Conservation (phyloP, 352 stramenopile species). For the Pythium dissotocum region DNA sequence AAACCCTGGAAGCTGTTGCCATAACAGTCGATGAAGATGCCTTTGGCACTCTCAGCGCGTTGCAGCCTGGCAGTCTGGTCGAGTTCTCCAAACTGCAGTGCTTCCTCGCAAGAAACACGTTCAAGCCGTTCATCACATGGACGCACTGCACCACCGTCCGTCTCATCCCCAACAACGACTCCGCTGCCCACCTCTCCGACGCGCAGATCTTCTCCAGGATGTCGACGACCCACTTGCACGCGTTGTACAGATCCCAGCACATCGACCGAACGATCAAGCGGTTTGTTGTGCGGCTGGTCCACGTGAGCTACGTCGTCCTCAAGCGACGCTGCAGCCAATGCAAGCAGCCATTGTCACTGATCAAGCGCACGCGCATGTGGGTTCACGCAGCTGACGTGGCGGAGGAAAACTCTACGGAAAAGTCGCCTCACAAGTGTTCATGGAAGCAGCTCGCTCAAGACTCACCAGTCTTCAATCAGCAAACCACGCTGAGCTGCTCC, state of each 20-base stretch:
- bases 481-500: slow-evolving; percentile 46
- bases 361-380: slow-evolving; percentile 48
- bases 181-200: slow-evolving; percentile 14
- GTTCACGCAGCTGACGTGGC: slow-evolving; percentile 26
- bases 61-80: slow-evolving; percentile 40
- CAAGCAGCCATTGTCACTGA: slow-evolving; percentile 44
- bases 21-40: slow-evolving; percentile 46
- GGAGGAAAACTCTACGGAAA: not conserved
- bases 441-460: slow-evolving; percentile 43
- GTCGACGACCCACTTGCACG: slow-evolving; percentile 38
- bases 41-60: slow-evolving; percentile 37
- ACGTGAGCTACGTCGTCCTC: slow-evolving; percentile 73
- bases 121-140: slow-evolving; percentile 71
- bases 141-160: slow-evolving; percentile 23
- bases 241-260: slow-evolving; percentile 39
- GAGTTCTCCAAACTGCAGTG: slow-evolving; percentile 58
- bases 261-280: slow-evolving; percentile 59
- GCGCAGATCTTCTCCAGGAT: slow-evolving; percentile 44
- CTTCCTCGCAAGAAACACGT: slow-evolving; percentile 55
- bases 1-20: slow-evolving; percentile 43
- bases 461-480: slow-evolving; percentile 30
- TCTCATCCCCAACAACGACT: not conserved
- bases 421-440: slow-evolving; percentile 3
- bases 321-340: slow-evolving; percentile 70
- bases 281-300: slow-evolving; percentile 64